A percentile compares a stretch with the other conserved stretches of the same genome.
Conservation (phyloP, 352 stramenopile species). For the Phytophthora litchii region DNA sequence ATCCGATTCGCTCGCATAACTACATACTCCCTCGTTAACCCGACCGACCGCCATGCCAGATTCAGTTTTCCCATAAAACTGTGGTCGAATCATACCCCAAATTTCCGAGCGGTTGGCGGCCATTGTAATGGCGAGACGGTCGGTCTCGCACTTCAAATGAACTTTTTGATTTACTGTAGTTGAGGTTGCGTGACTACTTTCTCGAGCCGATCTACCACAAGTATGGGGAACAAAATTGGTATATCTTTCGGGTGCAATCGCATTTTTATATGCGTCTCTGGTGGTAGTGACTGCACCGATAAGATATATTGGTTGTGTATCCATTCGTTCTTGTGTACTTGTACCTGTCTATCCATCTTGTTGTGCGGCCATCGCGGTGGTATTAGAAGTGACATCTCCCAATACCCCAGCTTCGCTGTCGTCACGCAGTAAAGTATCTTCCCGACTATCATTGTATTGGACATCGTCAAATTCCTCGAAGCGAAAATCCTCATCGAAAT, state of each 20-base stretch:
- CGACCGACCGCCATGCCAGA: not conserved
- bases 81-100: not conserved
- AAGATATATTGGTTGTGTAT: not conserved
- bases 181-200: not conserved
- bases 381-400: no score
- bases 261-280: not conserved
- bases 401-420: no score
- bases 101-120: not conserved
- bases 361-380: no score
- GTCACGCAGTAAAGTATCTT: no score
- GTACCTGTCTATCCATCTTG: not conserved
- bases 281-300: constrained; percentile 6
- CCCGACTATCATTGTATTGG: no score
- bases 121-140: not conserved
- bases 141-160: constrained; percentile 2
- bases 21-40: not conserved
- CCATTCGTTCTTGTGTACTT: not conserved
- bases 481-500: no score
- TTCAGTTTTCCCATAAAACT: not conserved
- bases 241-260: not conserved
- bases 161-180: not conserved
- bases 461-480: no score
- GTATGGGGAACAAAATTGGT: constrained; percentile 9
- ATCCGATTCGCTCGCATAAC: not conserved
- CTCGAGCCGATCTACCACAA: constrained; percentile 2